A percentile compares a stretch with the other conserved stretches of the same genome.
Evolutionary conservation across 1,139 yeast genomes (phyloP).

Genomic region (Hemisphaericaspora xylanilytica): DNA sequence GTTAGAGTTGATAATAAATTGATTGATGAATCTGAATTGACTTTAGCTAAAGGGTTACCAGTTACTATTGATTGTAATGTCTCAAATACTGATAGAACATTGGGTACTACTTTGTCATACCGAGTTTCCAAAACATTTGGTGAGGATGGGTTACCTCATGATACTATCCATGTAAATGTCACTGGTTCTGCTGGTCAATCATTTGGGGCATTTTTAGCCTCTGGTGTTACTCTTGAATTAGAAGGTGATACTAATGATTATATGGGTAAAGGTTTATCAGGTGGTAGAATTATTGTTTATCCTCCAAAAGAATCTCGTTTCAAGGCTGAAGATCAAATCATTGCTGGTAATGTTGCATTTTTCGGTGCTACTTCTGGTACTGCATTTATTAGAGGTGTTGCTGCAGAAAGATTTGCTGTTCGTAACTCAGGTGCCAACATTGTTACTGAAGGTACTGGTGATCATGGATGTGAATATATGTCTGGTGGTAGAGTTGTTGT

Average conservation of each 20-base stretch:
- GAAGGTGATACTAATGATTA: constrained; percentile 99
- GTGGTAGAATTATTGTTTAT: constrained; percentile 88
- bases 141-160: constrained; percentile 90
- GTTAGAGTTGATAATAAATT: constrained; percentile 92
- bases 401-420: constrained; percentile 97
- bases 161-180: constrained; percentile 89
- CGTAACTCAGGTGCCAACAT: constrained; percentile 98
- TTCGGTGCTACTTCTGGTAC: constrained; percentile 97
- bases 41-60: constrained; percentile 91
- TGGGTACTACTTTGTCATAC: constrained; percentile 93
- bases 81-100: constrained; percentile 92
- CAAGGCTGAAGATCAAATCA: constrained; percentile 94
- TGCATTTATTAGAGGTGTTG: constrained; percentile 94
- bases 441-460: constrained; percentile 97
- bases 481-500: constrained; percentile 98
- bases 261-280: constrained; percentile 95
- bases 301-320: constrained; percentile 84
- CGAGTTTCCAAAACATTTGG: constrained; percentile 92
- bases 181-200: constrained; percentile 98
- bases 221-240: constrained; percentile 91
- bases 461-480: constrained; percentile 99
- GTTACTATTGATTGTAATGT: constrained; percentile 91
- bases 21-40: constrained; percentile 91
- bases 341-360: constrained; percentile 95
- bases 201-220: constrained; percentile 95